Conservation (phyloP, 2,329 filamentous ascomycete genomes). For the Pyrenophora tritici-repentis region DNA sequence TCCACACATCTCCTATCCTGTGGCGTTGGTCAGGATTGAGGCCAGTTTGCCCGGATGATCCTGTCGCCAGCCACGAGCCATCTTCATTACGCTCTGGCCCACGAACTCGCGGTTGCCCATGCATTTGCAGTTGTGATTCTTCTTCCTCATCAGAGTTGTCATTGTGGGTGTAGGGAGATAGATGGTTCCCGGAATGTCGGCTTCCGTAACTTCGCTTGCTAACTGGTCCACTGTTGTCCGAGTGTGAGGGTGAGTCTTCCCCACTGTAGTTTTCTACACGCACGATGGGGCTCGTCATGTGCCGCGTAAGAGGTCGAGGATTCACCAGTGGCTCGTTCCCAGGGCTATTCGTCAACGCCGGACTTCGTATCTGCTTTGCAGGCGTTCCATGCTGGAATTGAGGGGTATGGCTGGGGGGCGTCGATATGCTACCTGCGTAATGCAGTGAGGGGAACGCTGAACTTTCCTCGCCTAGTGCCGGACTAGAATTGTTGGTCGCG, state of each 20-base stretch:
- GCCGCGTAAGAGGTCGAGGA: constrained; percentile 33
- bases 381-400: constrained; percentile 35
- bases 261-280: constrained; percentile 45
- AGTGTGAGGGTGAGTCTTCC: constrained; percentile 42
- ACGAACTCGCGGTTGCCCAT: constrained; percentile 37
- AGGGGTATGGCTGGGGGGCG: constrained; percentile 32
- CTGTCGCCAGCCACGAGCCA: constrained; percentile 53
- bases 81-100: constrained; percentile 48
- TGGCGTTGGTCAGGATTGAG: constrained; percentile 54
- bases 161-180: constrained; percentile 46
- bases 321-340: constrained; percentile 34
- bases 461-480: constrained; percentile 39
- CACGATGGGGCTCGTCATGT: constrained; percentile 48
- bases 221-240: constrained; percentile 39
- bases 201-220: constrained; percentile 46
- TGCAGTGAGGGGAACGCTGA: constrained; percentile 25
- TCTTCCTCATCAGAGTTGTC: constrained; percentile 43
- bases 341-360: constrained; percentile 47
- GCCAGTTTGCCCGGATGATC: constrained; percentile 50
- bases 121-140: constrained; percentile 26
- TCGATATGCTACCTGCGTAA: constrained; percentile 31
- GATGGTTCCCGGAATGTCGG: constrained; percentile 43
- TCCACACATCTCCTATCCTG: constrained; percentile 47
- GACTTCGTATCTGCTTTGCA: constrained; percentile 44
- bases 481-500: constrained; percentile 45